Evolutionary conservation across 2,329 filamentous ascomycete species (phyloP).

Genomic region (Xylariaceae sp.): DNA sequence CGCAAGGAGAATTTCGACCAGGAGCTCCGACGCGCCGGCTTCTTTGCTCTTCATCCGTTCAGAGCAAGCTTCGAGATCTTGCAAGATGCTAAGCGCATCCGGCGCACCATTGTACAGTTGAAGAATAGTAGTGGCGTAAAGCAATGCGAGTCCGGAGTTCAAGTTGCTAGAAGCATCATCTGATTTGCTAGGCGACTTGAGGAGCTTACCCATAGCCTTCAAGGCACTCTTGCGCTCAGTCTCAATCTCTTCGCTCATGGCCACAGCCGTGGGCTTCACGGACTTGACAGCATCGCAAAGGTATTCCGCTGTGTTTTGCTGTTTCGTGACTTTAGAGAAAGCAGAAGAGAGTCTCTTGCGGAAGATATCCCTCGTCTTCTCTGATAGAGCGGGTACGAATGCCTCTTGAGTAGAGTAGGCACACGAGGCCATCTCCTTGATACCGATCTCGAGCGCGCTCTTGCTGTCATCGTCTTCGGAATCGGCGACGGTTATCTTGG

Average conservation of each 20-base stretch:
- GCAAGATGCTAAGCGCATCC: conserved; percentile 75
- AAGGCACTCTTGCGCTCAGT: conserved; percentile 49
- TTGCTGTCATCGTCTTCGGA: conserved; percentile 30
- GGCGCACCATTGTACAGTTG: conserved; percentile 87
- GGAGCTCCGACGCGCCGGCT: conserved; percentile 58
- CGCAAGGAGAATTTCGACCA: conserved; percentile 85
- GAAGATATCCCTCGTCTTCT: conserved; percentile 50
- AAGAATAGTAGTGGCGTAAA: conserved; percentile 79
- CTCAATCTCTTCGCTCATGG: conserved; percentile 52
- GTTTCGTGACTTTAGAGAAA: conserved; percentile 53
- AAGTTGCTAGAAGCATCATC: conserved; percentile 40
- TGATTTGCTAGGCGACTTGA: conserved; percentile 37
- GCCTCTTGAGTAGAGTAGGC: conserved; percentile 48
- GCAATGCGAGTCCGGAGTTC: conserved; percentile 62
- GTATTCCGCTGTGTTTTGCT: conserved; percentile 47
- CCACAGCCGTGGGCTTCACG: conserved; percentile 47
- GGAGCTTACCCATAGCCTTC: conserved; percentile 48
- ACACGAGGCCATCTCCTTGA: conserved; percentile 50
- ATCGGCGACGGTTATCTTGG: conserved; percentile 28
- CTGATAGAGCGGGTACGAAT: conserved; percentile 43
- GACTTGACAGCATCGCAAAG: conserved; percentile 51
- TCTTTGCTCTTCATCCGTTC: conserved; percentile 58
- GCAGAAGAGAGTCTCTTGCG: conserved; percentile 54
- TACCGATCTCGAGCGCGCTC: conserved; percentile 38
- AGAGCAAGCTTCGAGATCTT: conserved; percentile 74